Conservation (phyloP, 805 yeast genomes). For the Suhomyces xylopsoci region DNA sequence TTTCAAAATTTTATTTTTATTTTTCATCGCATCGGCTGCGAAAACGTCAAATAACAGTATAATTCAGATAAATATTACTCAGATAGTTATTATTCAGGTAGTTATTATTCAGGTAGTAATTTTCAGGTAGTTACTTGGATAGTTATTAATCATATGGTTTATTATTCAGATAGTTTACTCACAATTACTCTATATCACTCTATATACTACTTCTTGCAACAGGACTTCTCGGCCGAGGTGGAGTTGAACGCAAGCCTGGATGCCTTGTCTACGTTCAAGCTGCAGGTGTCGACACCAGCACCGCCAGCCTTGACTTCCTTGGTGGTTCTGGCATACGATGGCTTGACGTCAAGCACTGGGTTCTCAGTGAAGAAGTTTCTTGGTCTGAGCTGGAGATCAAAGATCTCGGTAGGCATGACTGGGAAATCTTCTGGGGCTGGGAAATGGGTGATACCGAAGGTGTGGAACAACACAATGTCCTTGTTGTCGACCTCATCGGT, state of each 20-base stretch:
- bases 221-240: conserved; percentile 28
- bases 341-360: conserved; percentile 73
- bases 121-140: too few species aligned
- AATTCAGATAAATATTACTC: too few species aligned
- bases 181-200: not conserved
- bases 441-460: conserved; percentile 82
- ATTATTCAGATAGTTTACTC: not conserved
- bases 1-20: not conserved
- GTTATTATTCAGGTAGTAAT: too few species aligned
- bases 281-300: conserved; percentile 31
- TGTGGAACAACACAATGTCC: conserved; percentile 74
- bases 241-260: conserved; percentile 52
- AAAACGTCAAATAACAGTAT: not conserved
- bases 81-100: too few species aligned
- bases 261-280: conserved; percentile 41
- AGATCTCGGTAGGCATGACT: conserved; percentile 83
- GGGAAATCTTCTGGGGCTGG: conserved; percentile 92
- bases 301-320: conserved; percentile 40
- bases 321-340: conserved; percentile 49
- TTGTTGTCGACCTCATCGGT: conserved; percentile 57
- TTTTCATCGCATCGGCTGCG: not conserved
- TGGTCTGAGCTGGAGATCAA: conserved; percentile 71
- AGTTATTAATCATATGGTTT: too few species aligned
- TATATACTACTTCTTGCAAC: conserved; percentile 12
- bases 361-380: conserved; percentile 75